phyloP scores from a whole-genome alignment of 2,329 filamentous ascomycete genomes.

The Aspergillus awamori region DNA sequence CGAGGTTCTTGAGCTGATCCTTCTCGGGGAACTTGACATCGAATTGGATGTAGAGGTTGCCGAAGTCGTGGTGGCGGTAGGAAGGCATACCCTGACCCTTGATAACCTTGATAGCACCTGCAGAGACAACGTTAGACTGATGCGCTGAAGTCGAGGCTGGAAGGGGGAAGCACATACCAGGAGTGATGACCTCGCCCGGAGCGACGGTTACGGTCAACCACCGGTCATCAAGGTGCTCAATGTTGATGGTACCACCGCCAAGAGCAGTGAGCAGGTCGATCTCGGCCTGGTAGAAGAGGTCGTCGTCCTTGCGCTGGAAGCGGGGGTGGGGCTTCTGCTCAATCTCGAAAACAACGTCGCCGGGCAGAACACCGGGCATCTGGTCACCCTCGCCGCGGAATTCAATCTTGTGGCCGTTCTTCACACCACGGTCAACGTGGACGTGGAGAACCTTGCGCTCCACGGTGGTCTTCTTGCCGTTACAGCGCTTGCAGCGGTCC shows the following conservation, averaged over 20 bases:
- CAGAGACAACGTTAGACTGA: constrained; percentile 16
- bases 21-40: constrained; percentile 94
- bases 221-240: constrained; percentile 96
- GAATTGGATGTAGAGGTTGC: constrained; percentile 97
- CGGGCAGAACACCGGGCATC: constrained; percentile 85
- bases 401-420: constrained; percentile 92
- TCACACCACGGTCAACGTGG: constrained; percentile 92
- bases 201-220: constrained; percentile 94
- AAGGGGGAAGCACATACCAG: constrained; percentile 63
- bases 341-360: constrained; percentile 97
- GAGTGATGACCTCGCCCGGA: constrained; percentile 91
- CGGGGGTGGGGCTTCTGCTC: constrained; percentile 97
- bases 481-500: constrained; percentile 95
- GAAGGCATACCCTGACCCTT: constrained; percentile 98
- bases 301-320: constrained; percentile 95
- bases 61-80: constrained; percentile 88
- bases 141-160: background rate
- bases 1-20: constrained; percentile 69
- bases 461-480: constrained; percentile 95
- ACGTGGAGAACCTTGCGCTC: constrained; percentile 98
- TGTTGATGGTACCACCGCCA: constrained; percentile 84
- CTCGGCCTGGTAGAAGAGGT: constrained; percentile 91
- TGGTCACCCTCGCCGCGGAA: constrained; percentile 98
- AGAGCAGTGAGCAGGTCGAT: constrained; percentile 95
- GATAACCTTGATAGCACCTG: constrained; percentile 89